phyloP scores from a whole-genome alignment of 495 filamentous ascomycete genomes.

The Letharia lupina region DNA sequence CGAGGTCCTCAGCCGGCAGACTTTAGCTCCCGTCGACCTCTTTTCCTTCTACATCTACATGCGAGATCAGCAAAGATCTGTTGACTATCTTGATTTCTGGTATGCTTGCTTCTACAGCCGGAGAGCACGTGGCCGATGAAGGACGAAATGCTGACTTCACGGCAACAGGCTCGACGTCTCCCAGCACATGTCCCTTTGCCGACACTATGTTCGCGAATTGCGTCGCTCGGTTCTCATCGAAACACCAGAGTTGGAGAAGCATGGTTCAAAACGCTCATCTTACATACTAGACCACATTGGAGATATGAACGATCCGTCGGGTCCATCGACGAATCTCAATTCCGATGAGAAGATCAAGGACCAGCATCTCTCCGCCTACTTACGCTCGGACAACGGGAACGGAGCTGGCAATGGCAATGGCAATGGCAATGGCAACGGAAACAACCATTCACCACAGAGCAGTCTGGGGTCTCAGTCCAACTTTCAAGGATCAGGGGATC shows the following conservation, averaged over 20 bases:
- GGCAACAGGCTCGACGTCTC: conserved; percentile 87
- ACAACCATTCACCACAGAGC: conserved; percentile 57
- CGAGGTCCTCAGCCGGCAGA: conserved; percentile 87
- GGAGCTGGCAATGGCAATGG: conserved; percentile 15
- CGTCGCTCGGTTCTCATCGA: conserved; percentile 86
- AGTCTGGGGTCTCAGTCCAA: conserved; percentile 49
- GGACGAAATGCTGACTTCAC: conserved; percentile 8
- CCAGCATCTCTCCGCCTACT: conserved; percentile 78
- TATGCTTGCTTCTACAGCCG: conserved; percentile 33
- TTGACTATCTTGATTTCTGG: conserved; percentile 99
- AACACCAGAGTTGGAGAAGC: conserved; percentile 82
- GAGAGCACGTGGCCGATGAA: not conserved
- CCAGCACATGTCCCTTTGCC: conserved; percentile 96
- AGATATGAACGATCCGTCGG: conserved; percentile 52
- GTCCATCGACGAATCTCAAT: conserved; percentile 43
- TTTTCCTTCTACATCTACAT: conserved; percentile 99
- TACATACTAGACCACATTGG: conserved; percentile 64
- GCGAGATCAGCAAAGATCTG: conserved; percentile 93
- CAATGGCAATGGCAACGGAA: not conserved
- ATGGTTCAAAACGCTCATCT: conserved; percentile 74
- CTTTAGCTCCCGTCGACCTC: conserved; percentile 85
- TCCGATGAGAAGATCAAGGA: conserved; percentile 59
- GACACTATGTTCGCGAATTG: conserved; percentile 93
- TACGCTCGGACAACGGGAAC: conserved; percentile 58
- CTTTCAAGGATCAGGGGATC: conserved; percentile 25